Evolutionary conservation across 768 basidiomycete genomes (phyloP), one percentile per base, ranked within the genome.

Genomic region (Tylopilus plumbeoviolaceoides): DNA sequence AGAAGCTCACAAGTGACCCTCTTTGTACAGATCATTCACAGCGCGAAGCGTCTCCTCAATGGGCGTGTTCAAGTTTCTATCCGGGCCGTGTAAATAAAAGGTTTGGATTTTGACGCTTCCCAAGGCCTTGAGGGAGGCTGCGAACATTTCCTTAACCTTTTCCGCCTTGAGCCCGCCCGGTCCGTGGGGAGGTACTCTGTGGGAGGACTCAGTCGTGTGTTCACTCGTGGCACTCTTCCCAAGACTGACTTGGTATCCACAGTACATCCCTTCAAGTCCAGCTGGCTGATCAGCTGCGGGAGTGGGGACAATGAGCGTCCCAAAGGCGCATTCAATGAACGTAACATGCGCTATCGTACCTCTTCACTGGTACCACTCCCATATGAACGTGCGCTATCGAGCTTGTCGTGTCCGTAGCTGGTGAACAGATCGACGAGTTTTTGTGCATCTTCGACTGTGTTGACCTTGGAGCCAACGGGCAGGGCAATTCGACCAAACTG

Each of bases 11-110:
- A 82, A 80, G 51, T 74, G 71, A 9, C 79, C 79, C 38, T 80
- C 76, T 55, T 76, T 72, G 70, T 81, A 65, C 5, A 81, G 66
- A 28, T 78, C 73, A 61, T 82, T 67, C 28, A 78, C 71, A 1
- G 70, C 75, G 50, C 71, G 72, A 11, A 81, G 61, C 0, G 80
- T 80, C 39, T 73, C 76, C 51, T 74, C 72, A 62, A 74, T 76
- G 1, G 76, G 74, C 2, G 70, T 73, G 15, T 65, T n/a, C n/a
- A n/a, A n/a, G n/a, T n/a, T 67, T 31, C 75, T 70, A 52, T 78
- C 75, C 2, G 73, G 73, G 9, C 61, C 68, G 55, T 82, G 59
- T 5, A 58, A 14, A 30, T 53, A 52, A 12, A 49, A 30, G 12
- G 47, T 54, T n/a, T 58, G 51, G 11, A 51, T 44, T 31, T 41